phyloP scores from a whole-genome alignment of 2,329 filamentous ascomycete genomes.

The Madurella fahalii region DNA sequence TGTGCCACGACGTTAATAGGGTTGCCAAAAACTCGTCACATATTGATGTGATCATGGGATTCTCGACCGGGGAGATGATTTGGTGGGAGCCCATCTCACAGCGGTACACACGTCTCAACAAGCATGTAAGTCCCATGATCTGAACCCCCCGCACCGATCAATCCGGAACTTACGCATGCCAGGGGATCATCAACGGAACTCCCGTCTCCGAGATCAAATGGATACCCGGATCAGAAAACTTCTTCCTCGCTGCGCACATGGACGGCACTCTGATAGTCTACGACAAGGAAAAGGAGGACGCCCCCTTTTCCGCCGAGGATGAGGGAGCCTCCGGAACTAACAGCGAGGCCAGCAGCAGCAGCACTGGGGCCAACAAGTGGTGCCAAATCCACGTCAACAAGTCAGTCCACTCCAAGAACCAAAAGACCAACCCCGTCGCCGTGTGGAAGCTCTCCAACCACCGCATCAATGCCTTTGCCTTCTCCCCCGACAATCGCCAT shows the following conservation, averaged over 20 bases:
- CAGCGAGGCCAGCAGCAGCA: constrained; percentile 33
- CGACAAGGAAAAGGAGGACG: constrained; percentile 95
- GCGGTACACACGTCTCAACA: constrained; percentile 92
- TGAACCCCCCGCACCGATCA: background rate
- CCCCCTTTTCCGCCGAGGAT: constrained; percentile 69
- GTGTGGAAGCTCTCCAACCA: constrained; percentile 92
- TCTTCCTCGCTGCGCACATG: constrained; percentile 88
- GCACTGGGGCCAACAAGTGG: constrained; percentile 34
- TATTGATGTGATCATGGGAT: constrained; percentile 90
- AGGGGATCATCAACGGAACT: constrained; percentile 82
- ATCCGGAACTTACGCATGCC: constrained; percentile 16
- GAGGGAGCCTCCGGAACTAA: constrained; percentile 48
- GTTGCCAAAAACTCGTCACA: constrained; percentile 75
- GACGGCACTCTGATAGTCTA: constrained; percentile 91
- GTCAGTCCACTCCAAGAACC: constrained; percentile 88
- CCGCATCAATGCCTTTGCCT: constrained; percentile 83
- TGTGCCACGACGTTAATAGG: constrained; percentile 89
- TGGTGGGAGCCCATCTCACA: constrained; percentile 98
- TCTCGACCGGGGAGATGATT: constrained; percentile 93
- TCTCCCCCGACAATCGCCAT: constrained; percentile 84
- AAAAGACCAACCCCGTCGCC: constrained; percentile 88
- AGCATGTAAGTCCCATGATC: constrained; percentile 61
- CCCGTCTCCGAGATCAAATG: constrained; percentile 85
- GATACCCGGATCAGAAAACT: constrained; percentile 89
- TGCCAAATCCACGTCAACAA: constrained; percentile 71